Evolutionary conservation across 306 rosid genomes (phyloP).

Genomic region (Glycine soja): DNA sequence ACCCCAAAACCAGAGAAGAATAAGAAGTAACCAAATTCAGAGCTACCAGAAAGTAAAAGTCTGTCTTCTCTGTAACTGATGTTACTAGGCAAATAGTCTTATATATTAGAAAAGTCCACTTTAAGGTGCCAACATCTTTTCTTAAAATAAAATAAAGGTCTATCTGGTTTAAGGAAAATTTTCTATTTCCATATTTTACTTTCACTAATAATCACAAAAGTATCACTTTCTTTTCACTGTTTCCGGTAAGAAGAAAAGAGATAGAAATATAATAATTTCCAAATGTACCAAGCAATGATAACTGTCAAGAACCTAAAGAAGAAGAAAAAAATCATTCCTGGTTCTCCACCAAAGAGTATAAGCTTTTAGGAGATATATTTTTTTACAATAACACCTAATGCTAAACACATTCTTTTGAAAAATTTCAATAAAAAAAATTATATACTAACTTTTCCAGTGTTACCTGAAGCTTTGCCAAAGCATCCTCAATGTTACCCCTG

Average conservation of each 20-base stretch:
- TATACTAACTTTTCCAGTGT: constrained; percentile 20
- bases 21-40: neutral
- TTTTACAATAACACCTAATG: constrained; percentile 13
- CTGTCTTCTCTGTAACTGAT: neutral
- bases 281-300: too few relatives aligned
- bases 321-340: neutral
- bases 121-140: constrained; percentile 9
- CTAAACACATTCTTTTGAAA: neutral
- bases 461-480: constrained; percentile 61
- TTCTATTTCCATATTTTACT: neutral
- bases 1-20: constrained; percentile 4
- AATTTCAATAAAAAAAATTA: neutral
- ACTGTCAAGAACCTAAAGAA: too few relatives aligned
- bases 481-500: constrained; percentile 63
- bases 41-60: constrained; percentile 31
- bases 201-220: neutral
- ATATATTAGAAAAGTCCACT: too few relatives aligned
- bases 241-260: too few relatives aligned
- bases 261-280: too few relatives aligned
- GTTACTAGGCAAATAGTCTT: neutral
- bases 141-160: neutral
- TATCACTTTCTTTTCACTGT: too few relatives aligned
- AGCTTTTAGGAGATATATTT: constrained; percentile 1
- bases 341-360: constrained; percentile 10
- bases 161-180: neutral